Evolutionary conservation across 768 basidiomycete species (phyloP).

Genomic region (Amanita rubescens): DNA sequence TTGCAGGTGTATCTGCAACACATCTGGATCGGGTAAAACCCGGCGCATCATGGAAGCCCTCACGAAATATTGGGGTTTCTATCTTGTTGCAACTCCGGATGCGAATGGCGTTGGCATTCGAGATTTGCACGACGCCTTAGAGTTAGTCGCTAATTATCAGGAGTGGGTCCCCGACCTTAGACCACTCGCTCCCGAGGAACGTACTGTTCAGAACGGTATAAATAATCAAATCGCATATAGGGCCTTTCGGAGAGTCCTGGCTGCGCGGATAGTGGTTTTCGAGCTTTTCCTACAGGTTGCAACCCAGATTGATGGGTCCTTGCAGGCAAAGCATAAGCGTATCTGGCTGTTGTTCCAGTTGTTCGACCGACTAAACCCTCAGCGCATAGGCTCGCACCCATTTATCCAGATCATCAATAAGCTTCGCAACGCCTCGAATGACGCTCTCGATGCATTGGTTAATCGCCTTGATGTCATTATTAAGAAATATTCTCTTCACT

Average conservation of each 20-base stretch:
- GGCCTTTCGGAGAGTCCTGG: conserved; percentile 9
- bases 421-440: conserved; percentile 11
- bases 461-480: conserved; percentile 7
- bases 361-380: conserved; percentile 6
- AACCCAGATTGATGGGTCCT: conserved; percentile 5
- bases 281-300: conserved; percentile 12
- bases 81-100: conserved; percentile 2
- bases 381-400: conserved; percentile 8
- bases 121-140: conserved; percentile 7
- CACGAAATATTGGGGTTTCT: conserved; percentile 4
- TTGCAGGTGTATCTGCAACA: conserved; percentile 14
- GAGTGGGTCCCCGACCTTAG: conserved; percentile 5
- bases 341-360: conserved; percentile 7
- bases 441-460: conserved; percentile 11
- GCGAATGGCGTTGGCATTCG: conserved; percentile 9
- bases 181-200: neutral
- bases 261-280: conserved; percentile 6
- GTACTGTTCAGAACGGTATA: neutral
- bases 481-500: conserved; percentile 7
- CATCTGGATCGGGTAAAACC: conserved; percentile 14
- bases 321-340: conserved; percentile 12
- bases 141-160: neutral
- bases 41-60: conserved; percentile 13
- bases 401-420: conserved; percentile 11
- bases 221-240: conserved; percentile 10